Percentiles rank a stretch among this genome's conserved stretches.
These are phyloP conservation scores for Parastagonospora nodorum DNA, from an alignment of 2,329 filamentous ascomycete species.

Conservation along the genomic window DNA sequence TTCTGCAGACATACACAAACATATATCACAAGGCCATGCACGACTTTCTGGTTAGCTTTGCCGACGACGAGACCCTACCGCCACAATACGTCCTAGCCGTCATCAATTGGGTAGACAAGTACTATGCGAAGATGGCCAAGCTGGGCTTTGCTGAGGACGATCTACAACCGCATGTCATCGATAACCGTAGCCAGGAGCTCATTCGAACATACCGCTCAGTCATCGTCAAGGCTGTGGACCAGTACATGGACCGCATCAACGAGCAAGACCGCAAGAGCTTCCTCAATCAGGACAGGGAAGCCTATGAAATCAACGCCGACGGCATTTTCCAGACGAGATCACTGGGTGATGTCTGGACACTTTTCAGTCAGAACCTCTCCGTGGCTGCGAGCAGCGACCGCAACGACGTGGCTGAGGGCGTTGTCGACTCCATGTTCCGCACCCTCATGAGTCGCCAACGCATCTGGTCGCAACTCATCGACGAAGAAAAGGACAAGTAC, in stretches of 20 bases:
- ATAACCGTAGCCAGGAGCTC: slow-evolving; percentile 86
- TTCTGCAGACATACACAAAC: slow-evolving; percentile 84
- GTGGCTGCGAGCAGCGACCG: slow-evolving; percentile 85
- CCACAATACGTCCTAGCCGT: slow-evolving; percentile 89
- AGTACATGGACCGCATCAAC: slow-evolving; percentile 97
- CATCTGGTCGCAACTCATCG: slow-evolving; percentile 84
- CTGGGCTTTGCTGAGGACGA: slow-evolving; percentile 78
- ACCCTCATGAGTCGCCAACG: slow-evolving; percentile 82
- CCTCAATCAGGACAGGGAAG: slow-evolving; percentile 74
- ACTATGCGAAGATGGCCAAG: slow-evolving; percentile 94
- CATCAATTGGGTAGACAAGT: slow-evolving; percentile 93
- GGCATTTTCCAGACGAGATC: slow-evolving; percentile 92
- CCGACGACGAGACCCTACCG: slow-evolving; percentile 83
- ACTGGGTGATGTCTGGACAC: slow-evolving; percentile 93
- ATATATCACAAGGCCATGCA: slow-evolving; percentile 97
- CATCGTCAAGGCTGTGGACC: slow-evolving; percentile 92
- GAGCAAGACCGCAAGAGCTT: slow-evolving; percentile 82
- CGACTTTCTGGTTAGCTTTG: slow-evolving; percentile 81
- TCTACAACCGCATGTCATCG: slow-evolving; percentile 84
- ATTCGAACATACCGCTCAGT: slow-evolving; percentile 92
- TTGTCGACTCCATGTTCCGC: slow-evolving; percentile 94
- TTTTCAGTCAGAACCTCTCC: slow-evolving; percentile 90
- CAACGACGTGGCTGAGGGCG: slow-evolving; percentile 89
- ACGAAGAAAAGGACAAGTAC: slow-evolving; percentile 80
- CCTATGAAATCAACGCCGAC: slow-evolving; percentile 76